Evolutionary conservation across 2,329 filamentous ascomycete genomes (phyloP), one percentile per base, ranked within the genome.

Genomic region (Huntiella abstrusa): DNA sequence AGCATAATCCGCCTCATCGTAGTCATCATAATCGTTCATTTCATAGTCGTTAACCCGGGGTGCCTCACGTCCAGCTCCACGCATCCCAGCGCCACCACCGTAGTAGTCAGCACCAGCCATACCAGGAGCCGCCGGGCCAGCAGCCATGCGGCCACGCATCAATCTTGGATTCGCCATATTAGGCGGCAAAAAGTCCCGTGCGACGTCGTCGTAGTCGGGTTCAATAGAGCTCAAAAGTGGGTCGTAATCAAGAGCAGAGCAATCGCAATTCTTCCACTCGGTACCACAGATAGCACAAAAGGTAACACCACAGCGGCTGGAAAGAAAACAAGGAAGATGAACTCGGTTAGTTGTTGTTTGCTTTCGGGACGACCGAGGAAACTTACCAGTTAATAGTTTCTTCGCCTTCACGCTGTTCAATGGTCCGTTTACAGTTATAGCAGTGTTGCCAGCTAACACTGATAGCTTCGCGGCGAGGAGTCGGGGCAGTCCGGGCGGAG

Each of bases 361-460:
- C 22, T 28, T 28, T 28, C 22, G 22, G 22, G 22, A 28, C 22
- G 22, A 28, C 22, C 22, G 22, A 28, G 22, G 22, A 16, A 5
- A 62, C 74, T 62, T 66, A 83, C 79, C 85, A 93, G 22, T 76
- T 85, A 75, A 92, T 88, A 58, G 88, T 85, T 61, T 88, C 87
- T 60, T 81, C 86, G 39, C 84, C 84, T 59, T 88, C 82, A 54
- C 80, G 80, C 43, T 85, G 64, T 59, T 92, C 82, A 39, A 92
- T 80, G 65, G 83, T 69, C 35, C 72, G 67, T 52, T 71, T 74
- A 62, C 86, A 93, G 51, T 68, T 76, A 57, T 77, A 78, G 59
- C 84, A 94, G 41, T 75, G 68, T 58, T 83, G 78, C 78, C 80
- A 87, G 17, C 80, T 80, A 19, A 76, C 66, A 53, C 76, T 74